phyloP scores from a whole-genome alignment of 352 stramenopile genomes.

The Phytopythium helicoides region DNA sequence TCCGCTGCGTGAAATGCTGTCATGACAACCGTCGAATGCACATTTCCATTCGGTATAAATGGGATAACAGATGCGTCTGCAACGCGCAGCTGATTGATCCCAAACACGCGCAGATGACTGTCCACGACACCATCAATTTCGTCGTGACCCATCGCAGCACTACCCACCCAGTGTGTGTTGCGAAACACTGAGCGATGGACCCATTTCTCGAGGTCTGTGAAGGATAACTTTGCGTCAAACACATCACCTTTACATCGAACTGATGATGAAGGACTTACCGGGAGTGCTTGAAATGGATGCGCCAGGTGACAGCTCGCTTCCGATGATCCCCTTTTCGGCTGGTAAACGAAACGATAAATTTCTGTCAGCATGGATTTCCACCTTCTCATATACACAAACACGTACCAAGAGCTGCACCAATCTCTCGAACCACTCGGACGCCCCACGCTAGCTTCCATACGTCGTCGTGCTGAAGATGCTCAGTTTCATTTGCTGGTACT shows the following conservation, averaged over 20 bases:
- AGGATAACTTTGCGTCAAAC: background rate
- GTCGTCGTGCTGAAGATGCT: conserved; percentile 51
- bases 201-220: conserved; percentile 55
- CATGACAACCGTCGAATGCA: conserved; percentile 74
- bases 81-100: conserved; percentile 52
- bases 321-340: conserved; percentile 43
- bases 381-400: too few species aligned
- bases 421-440: conserved; percentile 54
- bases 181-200: conserved; percentile 62
- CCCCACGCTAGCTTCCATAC: conserved; percentile 67
- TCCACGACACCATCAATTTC: conserved; percentile 53
- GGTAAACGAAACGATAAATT: too few species aligned
- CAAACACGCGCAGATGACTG: conserved; percentile 56
- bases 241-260: background rate
- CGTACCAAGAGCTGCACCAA: conserved; percentile 43
- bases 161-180: conserved; percentile 88
- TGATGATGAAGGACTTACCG: conserved; percentile 18
- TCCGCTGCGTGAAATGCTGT: conserved; percentile 49
- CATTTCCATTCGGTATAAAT: conserved; percentile 69
- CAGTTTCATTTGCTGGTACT: conserved; percentile 36
- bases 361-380: too few species aligned
- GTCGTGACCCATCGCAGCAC: conserved; percentile 58
- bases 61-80: conserved; percentile 71
- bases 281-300: conserved; percentile 16
- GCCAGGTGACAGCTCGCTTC: conserved; percentile 42